Evolutionary conservation across 768 basidiomycete species (phyloP), one percentile per base, ranked within the genome.

Genomic region (Leccinum obscurum): DNA sequence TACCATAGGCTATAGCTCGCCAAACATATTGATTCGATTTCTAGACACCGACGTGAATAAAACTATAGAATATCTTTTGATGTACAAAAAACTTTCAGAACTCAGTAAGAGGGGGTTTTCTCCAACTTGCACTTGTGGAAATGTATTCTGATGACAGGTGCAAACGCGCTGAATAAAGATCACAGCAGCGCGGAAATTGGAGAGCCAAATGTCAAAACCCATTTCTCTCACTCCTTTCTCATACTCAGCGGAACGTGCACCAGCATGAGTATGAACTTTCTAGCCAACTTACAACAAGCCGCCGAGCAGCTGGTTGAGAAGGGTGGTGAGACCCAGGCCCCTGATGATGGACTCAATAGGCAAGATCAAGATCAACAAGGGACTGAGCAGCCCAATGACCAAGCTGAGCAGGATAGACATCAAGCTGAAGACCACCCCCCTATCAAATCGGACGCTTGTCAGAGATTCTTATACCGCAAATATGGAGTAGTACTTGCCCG

Each of bases 341-440:
- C 7, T 30, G 37, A 66, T 8, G 30, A 62, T 59, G 51, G 53
- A 57, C 13, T 65, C 26, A n/a, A 66, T 24, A 14, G 63, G 64
- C 6, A 4, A 37, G 24, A 66, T 49, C 41, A 65, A 11, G 28
- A 7, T 0, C 9, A 65, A 24, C 15, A 66, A 46, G 17, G 55
- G 57, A 1, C 9, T 3, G 13, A 62, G 34, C 26, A 66, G 60
- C 3, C 60, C 60, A 4, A 5, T 2, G 24, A 66, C 60, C 57
- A 66, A 39, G 13, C 57, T 35, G 35, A 64, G 39, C 22, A 55
- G 1, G 41, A 52, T 3, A 2, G 39, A 14, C 8, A 65, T 30
- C 64, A 66, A 55, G 26, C 44, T 37, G 26, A 58, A 55, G 8
- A 62, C 44, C 11, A 65, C 34, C 13, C 37, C 3, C 4, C 54